Evolutionary conservation across 805 yeast species (phyloP).

Genomic region (Lipomyces orientalis): DNA sequence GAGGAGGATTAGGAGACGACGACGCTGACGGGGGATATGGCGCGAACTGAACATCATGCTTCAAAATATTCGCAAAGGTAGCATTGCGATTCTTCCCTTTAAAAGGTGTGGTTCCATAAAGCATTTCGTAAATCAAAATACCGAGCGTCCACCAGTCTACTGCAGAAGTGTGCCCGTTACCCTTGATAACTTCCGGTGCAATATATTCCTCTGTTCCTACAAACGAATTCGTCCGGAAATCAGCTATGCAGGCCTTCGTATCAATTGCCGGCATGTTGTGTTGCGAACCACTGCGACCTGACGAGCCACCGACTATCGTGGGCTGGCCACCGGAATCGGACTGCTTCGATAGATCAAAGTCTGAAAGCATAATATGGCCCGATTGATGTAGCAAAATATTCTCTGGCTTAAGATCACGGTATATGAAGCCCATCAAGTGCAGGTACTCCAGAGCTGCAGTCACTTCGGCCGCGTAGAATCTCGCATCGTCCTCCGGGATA

Average conservation of each 20-base stretch:
- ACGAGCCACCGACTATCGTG: constrained; percentile 54
- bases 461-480: constrained; percentile 95
- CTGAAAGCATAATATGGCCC: constrained; percentile 97
- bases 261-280: constrained; percentile 69
- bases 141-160: constrained; percentile 99
- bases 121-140: constrained; percentile 89
- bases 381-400: constrained; percentile 92
- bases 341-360: constrained; percentile 93
- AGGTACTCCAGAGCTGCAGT: constrained; percentile 95
- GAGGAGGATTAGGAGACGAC: constrained; percentile 41
- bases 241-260: constrained; percentile 93
- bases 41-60: constrained; percentile 80
- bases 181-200: constrained; percentile 97
- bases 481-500: constrained; percentile 84
- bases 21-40: constrained; percentile 29
- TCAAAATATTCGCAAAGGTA: constrained; percentile 86
- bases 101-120: constrained; percentile 94
- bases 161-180: constrained; percentile 96
- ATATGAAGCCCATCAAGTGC: constrained; percentile 96
- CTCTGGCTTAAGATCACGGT: constrained; percentile 96
- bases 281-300: constrained; percentile 45
- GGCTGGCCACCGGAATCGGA: constrained; percentile 79
- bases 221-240: constrained; percentile 95
- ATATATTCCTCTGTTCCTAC: constrained; percentile 99
- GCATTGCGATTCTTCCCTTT: constrained; percentile 88